Base-by-base conservation (phyloP, 108 stramenopile genomes). In the Discostella stelligeroides region DNA sequence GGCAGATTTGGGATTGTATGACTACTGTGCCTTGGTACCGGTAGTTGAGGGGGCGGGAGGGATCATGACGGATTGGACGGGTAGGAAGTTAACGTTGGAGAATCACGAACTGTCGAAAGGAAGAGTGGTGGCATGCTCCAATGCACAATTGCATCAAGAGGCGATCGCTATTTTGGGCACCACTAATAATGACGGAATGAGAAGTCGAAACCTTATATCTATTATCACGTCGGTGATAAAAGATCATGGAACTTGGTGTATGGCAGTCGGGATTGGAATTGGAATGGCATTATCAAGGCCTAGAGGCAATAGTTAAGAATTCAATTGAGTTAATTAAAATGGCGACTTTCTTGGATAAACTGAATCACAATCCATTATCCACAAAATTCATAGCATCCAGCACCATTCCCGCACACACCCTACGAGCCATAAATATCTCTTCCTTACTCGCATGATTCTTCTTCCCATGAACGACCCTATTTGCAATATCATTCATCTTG, bases 331-430 rank as follows among this genome's bases (percentile, higher is more conserved):
- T 15, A 54, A 53, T 23, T n/a, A n/a, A 24, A 27, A 12, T 25
- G 24, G 25, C 1, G 11, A 53, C 12, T 53, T 0, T 25, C n/a
- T 54, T 11, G 9, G 25, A 34, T 34, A 13, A 54, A 25, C 51
- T 34, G 15, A 12, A 47, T 66, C 37, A 78, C 29, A 83, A 71
- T 63, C 89, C 87, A 41, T 62, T 79, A 49, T 88, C 84, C 23
- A 88, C 72, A 61, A 88, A 92, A 34, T 84, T 80, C 89, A 92
- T 90, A 12, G 84, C 81, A 28, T 80, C 64, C 59, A 92, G 75
- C 24, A 92, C 89, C 73, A 90, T 66, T n/a, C 87, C 92, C 42
- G 88, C 76, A 68, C 89, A 90, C 56, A 61, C 51, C 60, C 85
- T 59, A 45, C 82, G 55, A 7, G 76, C 76, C 38, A 73, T 34